Base-by-base conservation (phyloP, 768 basidiomycete genomes). In the Dentipellis sp. region DNA sequence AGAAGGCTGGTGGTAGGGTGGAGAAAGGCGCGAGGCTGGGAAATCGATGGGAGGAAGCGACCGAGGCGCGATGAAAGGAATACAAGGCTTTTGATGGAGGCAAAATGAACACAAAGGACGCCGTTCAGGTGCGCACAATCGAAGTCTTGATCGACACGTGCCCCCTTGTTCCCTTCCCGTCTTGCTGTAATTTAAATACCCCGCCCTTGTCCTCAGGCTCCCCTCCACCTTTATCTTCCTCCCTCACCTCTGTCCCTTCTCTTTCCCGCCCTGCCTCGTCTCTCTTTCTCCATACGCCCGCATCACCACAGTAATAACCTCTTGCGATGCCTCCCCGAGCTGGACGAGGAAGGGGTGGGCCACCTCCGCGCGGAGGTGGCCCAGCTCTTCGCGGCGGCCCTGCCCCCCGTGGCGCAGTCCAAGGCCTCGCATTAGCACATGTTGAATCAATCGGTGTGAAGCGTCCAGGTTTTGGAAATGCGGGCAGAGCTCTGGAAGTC, bases 401-500 rank as follows among this genome's bases (percentile, higher is more conserved):
- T 37, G 61, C 70, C 53, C 63, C 68, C 19, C 66, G 72, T 7
- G 61, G 64, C 12, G 40, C 40, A 2, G 14, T 19, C 4, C 14
- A 19, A 42, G 40, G 40, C 14, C 22, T 22, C 12, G 48, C 48
- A 14, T n/a, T 35, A 23, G 58, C 63, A 16, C 78, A 79, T 61
- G 70, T 80, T 50, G 57, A 67, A 48, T 74, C 83, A 29, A 72
- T 88, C 40, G 88, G 87, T 16, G 89, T 90, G 38, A 83, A 78
- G 62, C 75, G 89, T 40, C 77, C 84, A 29, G 78, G 74, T 38
- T 87, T 77, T 62, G 88, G 86, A 19, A 75, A 72, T 0, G 73
- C 74, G 10, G 89, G 88, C 3, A 72, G 66, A 21, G 61, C 66
- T 1, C 71, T 77, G 29, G 62, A 59, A 12, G 72, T 81, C 6